Conservation (phyloP, 495 filamentous ascomycete species). For the Lindgomyces ingoldianus region DNA sequence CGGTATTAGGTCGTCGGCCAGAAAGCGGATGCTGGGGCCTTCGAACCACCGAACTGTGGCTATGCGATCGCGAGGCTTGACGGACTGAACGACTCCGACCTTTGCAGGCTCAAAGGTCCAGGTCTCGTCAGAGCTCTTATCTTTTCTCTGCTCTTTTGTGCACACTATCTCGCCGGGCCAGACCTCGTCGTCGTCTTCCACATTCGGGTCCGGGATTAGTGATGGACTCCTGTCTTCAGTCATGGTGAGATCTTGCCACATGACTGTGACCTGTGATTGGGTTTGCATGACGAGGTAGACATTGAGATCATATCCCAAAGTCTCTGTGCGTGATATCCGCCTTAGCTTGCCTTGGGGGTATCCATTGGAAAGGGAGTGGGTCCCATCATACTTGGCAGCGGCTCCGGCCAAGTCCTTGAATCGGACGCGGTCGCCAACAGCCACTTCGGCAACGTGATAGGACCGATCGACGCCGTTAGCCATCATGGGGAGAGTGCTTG, state of each 20-base stretch:
- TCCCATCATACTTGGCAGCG: constrained; percentile 52
- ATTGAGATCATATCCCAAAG: constrained; percentile 61
- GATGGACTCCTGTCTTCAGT: constrained; percentile 48
- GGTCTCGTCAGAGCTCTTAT: constrained; percentile 27
- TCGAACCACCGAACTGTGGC: constrained; percentile 59
- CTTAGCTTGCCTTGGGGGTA: constrained; percentile 39
- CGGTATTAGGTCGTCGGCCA: constrained; percentile 41
- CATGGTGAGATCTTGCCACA: constrained; percentile 61
- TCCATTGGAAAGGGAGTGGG: constrained; percentile 22
- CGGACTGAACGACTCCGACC: constrained; percentile 62
- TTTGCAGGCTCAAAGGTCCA: constrained; percentile 44
- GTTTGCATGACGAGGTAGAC: constrained; percentile 53
- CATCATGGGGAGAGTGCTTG: constrained; percentile 9
- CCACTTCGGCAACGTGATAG: constrained; percentile 37
- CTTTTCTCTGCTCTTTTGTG: constrained; percentile 49
- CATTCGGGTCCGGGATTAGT: constrained; percentile 51
- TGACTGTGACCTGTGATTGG: constrained; percentile 52
- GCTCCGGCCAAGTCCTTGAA: constrained; percentile 56
- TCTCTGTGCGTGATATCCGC: constrained; percentile 52
- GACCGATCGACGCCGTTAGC: constrained; percentile 30
- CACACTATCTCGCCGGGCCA: constrained; percentile 63
- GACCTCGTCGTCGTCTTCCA: constrained; percentile 56
- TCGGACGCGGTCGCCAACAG: constrained; percentile 52
- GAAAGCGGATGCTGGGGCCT: constrained; percentile 45
- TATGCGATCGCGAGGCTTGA: constrained; percentile 55